Evolutionary conservation across 495 filamentous ascomycete species (phyloP).

Genomic region (Filosporella fistucella): DNA sequence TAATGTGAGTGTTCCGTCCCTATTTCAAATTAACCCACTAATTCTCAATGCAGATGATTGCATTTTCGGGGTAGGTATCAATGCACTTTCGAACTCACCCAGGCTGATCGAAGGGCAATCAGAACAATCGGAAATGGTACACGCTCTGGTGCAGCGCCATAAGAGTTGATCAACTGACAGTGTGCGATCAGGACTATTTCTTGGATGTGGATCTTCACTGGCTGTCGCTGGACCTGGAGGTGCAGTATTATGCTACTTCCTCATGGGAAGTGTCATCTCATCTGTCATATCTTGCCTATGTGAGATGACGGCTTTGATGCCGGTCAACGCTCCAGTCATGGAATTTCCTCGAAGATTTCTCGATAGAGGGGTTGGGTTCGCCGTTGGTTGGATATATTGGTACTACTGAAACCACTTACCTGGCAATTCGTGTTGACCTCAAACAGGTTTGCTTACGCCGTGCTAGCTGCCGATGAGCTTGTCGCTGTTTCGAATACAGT

Average conservation of each 20-base stretch:
- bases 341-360: conserved; percentile 45
- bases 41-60: conserved; percentile 37
- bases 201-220: conserved; percentile 31
- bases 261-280: conserved; percentile 44
- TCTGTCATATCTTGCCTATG: conserved; percentile 44
- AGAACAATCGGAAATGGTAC: conserved; percentile 33
- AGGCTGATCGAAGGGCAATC: neutral
- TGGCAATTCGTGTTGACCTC: too few species aligned
- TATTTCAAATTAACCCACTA: too few species aligned
- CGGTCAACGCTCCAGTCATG: conserved; percentile 44
- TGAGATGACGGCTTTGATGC: conserved; percentile 49
- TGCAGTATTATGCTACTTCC: conserved; percentile 33
- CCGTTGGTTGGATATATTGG: conserved; percentile 54
- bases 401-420: too few species aligned
- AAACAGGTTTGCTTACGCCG: conserved; percentile 38
- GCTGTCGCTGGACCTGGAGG: conserved; percentile 33
- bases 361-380: conserved; percentile 42
- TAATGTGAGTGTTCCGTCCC: conserved; percentile 27
- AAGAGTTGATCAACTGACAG: neutral
- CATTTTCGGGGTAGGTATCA: conserved; percentile 32
- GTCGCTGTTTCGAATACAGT: conserved; percentile 39
- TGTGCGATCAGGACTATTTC: conserved; percentile 32
- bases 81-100: neutral
- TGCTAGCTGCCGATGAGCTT: conserved; percentile 34
- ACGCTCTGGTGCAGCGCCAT: neutral